A percentile compares a stretch with the other conserved stretches of the same genome.
Conservation (phyloP, 2,329 filamentous ascomycete genomes). For the Xylariaceae sp. region DNA sequence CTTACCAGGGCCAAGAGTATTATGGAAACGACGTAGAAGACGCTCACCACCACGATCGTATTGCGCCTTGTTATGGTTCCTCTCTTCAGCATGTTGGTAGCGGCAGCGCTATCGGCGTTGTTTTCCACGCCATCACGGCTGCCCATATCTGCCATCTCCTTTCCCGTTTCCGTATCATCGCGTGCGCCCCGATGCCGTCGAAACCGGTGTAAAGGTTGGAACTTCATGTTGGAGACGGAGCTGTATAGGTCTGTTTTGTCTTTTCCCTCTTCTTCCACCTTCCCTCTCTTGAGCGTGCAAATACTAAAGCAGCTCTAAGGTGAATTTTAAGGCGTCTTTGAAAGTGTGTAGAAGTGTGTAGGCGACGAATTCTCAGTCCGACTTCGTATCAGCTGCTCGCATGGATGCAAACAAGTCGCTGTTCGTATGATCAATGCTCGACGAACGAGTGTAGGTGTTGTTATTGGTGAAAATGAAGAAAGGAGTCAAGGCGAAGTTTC, state of each 20-base stretch:
- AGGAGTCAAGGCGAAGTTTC: not conserved
- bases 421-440: not conserved
- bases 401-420: not conserved
- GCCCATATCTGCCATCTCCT: constrained; percentile 21
- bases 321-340: not conserved
- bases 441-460: not conserved
- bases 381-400: not conserved
- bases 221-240: constrained; percentile 5
- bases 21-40: constrained; percentile 59
- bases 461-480: not conserved
- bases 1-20: constrained; percentile 73
- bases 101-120: constrained; percentile 14
- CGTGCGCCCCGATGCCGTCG: constrained; percentile 24
- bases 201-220: constrained; percentile 19
- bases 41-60: constrained; percentile 59
- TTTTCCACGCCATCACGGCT: constrained; percentile 11
- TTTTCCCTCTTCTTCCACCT: not conserved
- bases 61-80: constrained; percentile 50
- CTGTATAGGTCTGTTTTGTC: not conserved
- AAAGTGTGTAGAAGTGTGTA: not conserved
- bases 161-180: constrained; percentile 17
- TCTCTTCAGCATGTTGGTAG: constrained; percentile 33
- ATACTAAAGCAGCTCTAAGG: not conserved
- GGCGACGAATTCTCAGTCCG: not conserved
- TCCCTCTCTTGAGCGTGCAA: not conserved